These are phyloP conservation scores for Tricholoma bakamatsutake DNA, from an alignment of 768 basidiomycete species.

Conservation along the genomic window DNA sequence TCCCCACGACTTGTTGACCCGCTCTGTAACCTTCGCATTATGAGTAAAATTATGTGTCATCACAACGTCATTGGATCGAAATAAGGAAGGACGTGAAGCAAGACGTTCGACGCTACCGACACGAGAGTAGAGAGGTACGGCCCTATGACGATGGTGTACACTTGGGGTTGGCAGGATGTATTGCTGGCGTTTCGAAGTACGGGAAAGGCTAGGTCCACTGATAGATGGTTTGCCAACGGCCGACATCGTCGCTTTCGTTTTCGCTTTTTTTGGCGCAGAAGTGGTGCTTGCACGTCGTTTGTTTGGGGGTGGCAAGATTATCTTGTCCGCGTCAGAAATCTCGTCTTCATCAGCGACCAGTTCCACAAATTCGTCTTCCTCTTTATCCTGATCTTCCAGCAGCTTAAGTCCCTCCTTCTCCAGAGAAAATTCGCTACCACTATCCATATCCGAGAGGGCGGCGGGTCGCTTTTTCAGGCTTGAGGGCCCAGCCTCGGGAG, in stretches of 20 bases:
- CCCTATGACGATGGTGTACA: conserved; percentile 68
- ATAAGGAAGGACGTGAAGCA: conserved; percentile 40
- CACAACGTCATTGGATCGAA: conserved; percentile 33
- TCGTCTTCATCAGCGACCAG: conserved; percentile 19
- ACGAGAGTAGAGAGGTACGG: conserved; percentile 52
- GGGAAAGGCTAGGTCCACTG: conserved; percentile 24
- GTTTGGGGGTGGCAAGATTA: conserved; percentile 11
- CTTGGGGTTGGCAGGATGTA: conserved; percentile 59
- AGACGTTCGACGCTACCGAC: conserved; percentile 58
- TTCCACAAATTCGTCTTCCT: conserved; percentile 25
- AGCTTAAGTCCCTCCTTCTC: conserved; percentile 26
- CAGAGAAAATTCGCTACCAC: conserved; percentile 53
- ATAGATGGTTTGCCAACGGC: neutral
- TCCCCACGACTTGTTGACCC: conserved; percentile 68
- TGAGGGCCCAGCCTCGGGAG: conserved; percentile 28
- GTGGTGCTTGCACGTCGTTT: conserved; percentile 15
- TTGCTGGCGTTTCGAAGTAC: conserved; percentile 41
- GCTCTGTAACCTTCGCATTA: conserved; percentile 38
- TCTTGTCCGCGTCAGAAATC: conserved; percentile 1
- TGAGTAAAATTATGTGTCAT: conserved; percentile 56
- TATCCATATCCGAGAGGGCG: conserved; percentile 29
- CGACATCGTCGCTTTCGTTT: conserved; percentile 4
- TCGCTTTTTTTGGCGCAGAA: conserved; percentile 7
- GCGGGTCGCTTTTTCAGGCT: conserved; percentile 24
- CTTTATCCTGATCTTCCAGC: conserved; percentile 21